A percentile compares a stretch with the other conserved stretches of the same genome.
These are phyloP conservation scores for Paramecium octaurelia DNA, from an alignment of 73 alveolate genomes.

Conservation along the genomic window DNA sequence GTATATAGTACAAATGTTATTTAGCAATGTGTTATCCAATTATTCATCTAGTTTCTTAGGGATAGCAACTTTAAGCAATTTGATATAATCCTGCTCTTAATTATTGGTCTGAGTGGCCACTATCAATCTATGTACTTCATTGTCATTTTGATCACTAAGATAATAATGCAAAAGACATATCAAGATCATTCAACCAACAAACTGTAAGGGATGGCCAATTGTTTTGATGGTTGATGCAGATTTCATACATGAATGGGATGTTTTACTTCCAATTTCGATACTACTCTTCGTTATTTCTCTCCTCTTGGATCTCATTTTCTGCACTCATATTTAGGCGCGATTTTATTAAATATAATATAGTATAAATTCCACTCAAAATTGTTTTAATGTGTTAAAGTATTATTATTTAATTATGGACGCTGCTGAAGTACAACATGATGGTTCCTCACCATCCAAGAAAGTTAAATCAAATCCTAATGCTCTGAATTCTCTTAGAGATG, in stretches of 20 bases:
- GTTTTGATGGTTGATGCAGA: constrained; percentile 85
- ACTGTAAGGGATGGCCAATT: constrained; percentile 97
- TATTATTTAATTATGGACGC: constrained; percentile 11
- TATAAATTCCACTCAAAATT: neutral
- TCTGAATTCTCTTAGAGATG: constrained; percentile 47
- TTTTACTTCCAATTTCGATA: constrained; percentile 97
- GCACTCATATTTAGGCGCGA: constrained; percentile 38
- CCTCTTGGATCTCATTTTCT: neutral
- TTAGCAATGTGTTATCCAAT: neutral
- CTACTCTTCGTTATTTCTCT: constrained; percentile 71
- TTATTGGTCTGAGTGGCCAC: neutral
- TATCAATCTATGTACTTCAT: constrained; percentile 21
- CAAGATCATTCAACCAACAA: constrained; percentile 89
- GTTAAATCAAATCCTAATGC: constrained; percentile 50
- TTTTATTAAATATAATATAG: neutral
- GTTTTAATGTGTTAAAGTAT: neutral
- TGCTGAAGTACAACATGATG: neutral
- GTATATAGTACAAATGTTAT: neutral
- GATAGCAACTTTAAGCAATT: neutral
- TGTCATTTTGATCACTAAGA: constrained; percentile 19
- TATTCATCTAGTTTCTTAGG: neutral
- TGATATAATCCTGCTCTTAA: neutral
- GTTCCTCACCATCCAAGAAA: constrained; percentile 52
- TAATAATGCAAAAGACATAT: neutral
- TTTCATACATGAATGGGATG: constrained; percentile 94